These are phyloP conservation scores for Begonia fuchsioides DNA, from an alignment of 306 rosid genomes.

Conservation along the genomic window DNA sequence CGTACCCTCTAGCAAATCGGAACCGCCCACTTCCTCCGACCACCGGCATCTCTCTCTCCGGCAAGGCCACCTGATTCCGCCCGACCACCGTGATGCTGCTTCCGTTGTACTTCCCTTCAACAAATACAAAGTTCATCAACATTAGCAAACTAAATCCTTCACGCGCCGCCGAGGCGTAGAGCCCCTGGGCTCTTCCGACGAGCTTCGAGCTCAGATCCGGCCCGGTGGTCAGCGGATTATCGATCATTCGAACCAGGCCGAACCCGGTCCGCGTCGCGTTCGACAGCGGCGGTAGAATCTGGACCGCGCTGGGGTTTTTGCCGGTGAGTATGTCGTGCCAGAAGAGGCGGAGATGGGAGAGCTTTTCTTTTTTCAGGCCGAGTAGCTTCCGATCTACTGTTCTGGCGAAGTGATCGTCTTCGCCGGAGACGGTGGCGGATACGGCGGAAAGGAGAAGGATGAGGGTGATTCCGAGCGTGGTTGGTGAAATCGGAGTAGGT, in stretches of 20 bases:
- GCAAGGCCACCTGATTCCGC: constrained; percentile 29
- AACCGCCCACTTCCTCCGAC: constrained; percentile 77
- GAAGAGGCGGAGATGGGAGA: constrained; percentile 31
- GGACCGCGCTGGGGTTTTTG: constrained; percentile 12
- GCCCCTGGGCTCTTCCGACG: constrained; percentile 37
- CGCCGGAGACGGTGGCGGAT: constrained; percentile 1
- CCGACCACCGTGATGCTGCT: constrained; percentile 59
- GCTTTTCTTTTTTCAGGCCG: constrained; percentile 28
- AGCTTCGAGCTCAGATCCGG: constrained; percentile 18
- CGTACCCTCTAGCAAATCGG: constrained; percentile 62
- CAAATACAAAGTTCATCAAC: constrained; percentile 53
- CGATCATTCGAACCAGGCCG: constrained; percentile 17
- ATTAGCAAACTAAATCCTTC: constrained; percentile 26
- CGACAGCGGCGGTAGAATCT: constrained; percentile 8
- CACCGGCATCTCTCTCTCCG: constrained; percentile 66
- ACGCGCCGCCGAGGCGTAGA: constrained; percentile 38
- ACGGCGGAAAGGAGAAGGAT: constrained; percentile 7
- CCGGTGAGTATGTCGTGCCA: constrained; percentile 33
- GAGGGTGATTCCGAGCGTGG: constrained; percentile 11
- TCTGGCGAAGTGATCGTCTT: constrained; percentile 11
- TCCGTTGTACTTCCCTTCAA: constrained; percentile 54
- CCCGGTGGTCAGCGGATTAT: constrained; percentile 18
- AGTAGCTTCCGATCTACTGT: constrained; percentile 8
- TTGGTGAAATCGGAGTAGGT: constrained; percentile 8
- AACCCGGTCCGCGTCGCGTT: constrained; percentile 14